Evolutionary conservation across 73 alveolate species (phyloP).

Genomic region (Paramecium pentaurelia): DNA sequence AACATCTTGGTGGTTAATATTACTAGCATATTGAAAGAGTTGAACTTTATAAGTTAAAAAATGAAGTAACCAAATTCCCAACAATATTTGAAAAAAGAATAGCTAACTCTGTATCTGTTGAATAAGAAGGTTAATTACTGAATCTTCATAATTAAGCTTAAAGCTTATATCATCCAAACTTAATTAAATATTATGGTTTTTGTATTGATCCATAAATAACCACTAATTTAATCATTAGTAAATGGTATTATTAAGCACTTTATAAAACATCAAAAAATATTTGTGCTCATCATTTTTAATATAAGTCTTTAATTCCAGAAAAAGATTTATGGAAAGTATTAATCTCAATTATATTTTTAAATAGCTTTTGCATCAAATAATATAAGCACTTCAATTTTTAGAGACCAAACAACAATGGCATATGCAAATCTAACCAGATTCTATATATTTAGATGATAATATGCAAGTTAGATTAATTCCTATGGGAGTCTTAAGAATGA

Average conservation of each 20-base stretch:
- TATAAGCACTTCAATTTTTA: not conserved
- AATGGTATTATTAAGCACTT: conserved; percentile 18
- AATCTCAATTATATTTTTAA: not conserved
- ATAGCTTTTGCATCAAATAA: not conserved
- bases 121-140: not conserved
- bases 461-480: not conserved
- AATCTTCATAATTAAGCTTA: not conserved
- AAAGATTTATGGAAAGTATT: not conserved
- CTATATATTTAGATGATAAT: not conserved
- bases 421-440: not conserved
- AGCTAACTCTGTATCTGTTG: not conserved
- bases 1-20: not conserved
- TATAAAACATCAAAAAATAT: not conserved
- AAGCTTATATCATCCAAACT: not conserved
- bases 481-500: not conserved
- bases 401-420: not conserved
- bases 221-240: not conserved
- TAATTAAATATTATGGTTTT: not conserved
- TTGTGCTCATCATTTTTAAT: not conserved
- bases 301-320: not conserved
- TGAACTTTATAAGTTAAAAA: not conserved
- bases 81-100: not conserved
- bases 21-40: not conserved
- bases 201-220: not conserved
- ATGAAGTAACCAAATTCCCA: not conserved